Evolutionary conservation across 768 basidiomycete species (phyloP).

Genomic region (Panaeolus papilionaceus): DNA sequence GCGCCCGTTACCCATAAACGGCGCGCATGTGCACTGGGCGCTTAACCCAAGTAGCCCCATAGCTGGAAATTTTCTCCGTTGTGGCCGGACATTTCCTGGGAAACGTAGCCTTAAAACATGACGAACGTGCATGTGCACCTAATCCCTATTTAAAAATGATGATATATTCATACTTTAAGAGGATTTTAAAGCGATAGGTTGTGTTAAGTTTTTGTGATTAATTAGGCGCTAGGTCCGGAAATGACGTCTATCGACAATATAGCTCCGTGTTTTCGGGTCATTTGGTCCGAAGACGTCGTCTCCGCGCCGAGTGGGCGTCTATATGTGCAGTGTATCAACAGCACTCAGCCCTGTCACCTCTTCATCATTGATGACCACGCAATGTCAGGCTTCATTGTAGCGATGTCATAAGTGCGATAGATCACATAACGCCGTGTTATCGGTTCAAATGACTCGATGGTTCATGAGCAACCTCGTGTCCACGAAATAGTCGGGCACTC

Average conservation of each 20-base stretch:
- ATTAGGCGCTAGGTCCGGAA: conserved; percentile 1
- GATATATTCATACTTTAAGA: neutral
- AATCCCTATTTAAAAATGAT: neutral
- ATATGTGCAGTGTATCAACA: neutral
- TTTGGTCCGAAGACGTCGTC: neutral
- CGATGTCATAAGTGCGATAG: neutral
- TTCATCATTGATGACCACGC: neutral
- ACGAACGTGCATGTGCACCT: neutral
- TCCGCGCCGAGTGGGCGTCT: neutral
- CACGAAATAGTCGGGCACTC: neutral
- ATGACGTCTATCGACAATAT: neutral
- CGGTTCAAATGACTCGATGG: neutral
- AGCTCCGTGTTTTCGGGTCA: neutral
- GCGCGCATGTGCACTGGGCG: neutral
- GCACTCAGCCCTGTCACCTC: neutral
- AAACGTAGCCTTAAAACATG: neutral
- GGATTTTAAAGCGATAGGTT: neutral
- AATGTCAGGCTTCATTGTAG: neutral
- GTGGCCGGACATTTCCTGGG: neutral
- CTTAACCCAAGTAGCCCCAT: neutral
- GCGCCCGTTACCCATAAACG: conserved; percentile 10
- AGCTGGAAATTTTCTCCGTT: neutral
- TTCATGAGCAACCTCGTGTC: neutral
- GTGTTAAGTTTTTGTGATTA: neutral
- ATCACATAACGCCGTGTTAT: neutral